These are phyloP conservation scores for Tympanopsis confertula DNA, from an alignment of 2,329 filamentous ascomycete species.

Conservation along the genomic window DNA sequence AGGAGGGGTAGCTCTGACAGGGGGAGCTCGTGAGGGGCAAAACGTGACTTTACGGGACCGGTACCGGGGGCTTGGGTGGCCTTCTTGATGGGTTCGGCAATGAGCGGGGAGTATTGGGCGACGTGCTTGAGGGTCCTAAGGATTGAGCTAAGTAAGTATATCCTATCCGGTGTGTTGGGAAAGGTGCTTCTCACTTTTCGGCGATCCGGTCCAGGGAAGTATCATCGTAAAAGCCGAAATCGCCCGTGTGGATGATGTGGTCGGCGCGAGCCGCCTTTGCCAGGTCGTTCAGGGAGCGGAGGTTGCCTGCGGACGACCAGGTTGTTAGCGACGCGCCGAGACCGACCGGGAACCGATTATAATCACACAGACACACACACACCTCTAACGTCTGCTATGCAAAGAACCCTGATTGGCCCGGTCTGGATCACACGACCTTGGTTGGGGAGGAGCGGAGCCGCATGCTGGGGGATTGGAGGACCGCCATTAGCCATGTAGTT, in stretches of 20 bases:
- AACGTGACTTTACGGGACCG: slow-evolving; percentile 76
- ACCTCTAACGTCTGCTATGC: slow-evolving; percentile 65
- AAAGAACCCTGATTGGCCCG: slow-evolving; percentile 55
- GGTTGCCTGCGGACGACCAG: slow-evolving; percentile 59
- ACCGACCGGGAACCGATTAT: slow-evolving; percentile 9
- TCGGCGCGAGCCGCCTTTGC: slow-evolving; percentile 89
- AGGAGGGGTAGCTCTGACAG: slow-evolving; percentile 87
- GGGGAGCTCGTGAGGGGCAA: slow-evolving; percentile 68
- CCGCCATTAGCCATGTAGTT: slow-evolving; percentile 53
- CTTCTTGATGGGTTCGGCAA: slow-evolving; percentile 67
- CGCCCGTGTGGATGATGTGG: slow-evolving; percentile 96
- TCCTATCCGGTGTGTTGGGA: slow-evolving; percentile 3
- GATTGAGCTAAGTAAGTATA: slow-evolving; percentile 6
- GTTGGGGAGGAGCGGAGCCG: slow-evolving; percentile 54
- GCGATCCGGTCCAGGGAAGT: slow-evolving; percentile 92
- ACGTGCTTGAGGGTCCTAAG: slow-evolving; percentile 90
- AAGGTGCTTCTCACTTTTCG: slow-evolving; percentile 63
- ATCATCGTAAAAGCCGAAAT: slow-evolving; percentile 98
- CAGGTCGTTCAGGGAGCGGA: slow-evolving; percentile 89
- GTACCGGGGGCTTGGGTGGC: slow-evolving; percentile 52
- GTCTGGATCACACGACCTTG: slow-evolving; percentile 56
- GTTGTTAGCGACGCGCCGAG: neutral
- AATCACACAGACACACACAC: slow-evolving; percentile 11
- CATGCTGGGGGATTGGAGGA: slow-evolving; percentile 39
- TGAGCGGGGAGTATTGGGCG: slow-evolving; percentile 91